Evolutionary conservation across 257 asterid species (phyloP).

Genomic region (Sherardia arvensis): DNA sequence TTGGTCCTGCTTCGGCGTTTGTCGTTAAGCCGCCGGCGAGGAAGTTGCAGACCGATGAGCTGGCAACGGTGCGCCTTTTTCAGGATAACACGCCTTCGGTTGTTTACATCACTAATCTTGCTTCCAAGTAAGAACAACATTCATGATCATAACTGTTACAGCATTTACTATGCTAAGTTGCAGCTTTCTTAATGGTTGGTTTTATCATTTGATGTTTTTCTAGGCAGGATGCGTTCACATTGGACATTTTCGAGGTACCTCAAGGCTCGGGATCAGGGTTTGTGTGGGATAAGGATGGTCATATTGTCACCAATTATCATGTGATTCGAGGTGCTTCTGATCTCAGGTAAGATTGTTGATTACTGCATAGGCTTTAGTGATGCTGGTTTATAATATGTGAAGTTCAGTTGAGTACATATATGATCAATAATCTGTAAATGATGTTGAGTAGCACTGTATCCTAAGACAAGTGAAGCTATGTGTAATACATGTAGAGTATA

Average conservation of each 20-base stretch:
- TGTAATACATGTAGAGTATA: background rate
- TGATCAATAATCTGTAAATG: too few relatives aligned
- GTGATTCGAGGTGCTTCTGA: slow-evolving; percentile 99
- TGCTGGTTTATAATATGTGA: background rate
- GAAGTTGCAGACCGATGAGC: slow-evolving; percentile 89
- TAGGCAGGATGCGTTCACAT: slow-evolving; percentile 91
- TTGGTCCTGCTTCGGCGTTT: slow-evolving; percentile 76
- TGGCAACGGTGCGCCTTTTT: slow-evolving; percentile 87
- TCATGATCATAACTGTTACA: too few relatives aligned
- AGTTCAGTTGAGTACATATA: too few relatives aligned
- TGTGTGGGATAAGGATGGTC: slow-evolving; percentile 78
- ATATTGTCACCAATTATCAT: slow-evolving; percentile 86
- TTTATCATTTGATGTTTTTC: background rate
- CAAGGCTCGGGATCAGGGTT: slow-evolving; percentile 99
- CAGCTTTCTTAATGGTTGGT: background rate
- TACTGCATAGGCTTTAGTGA: background rate
- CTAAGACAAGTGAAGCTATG: background rate
- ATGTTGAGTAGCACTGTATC: too few relatives aligned
- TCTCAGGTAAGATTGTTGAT: slow-evolving; percentile 46
- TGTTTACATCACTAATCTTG: slow-evolving; percentile 89
- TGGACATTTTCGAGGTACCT: slow-evolving; percentile 93
- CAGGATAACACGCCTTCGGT: slow-evolving; percentile 94
- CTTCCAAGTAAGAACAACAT: slow-evolving; percentile 57
- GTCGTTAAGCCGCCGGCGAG: slow-evolving; percentile 54
- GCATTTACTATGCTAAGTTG: too few relatives aligned